Percentiles rank a stretch among this genome's conserved stretches.
Conservation (phyloP, 495 filamentous ascomycete genomes). For the Podospora australis region DNA sequence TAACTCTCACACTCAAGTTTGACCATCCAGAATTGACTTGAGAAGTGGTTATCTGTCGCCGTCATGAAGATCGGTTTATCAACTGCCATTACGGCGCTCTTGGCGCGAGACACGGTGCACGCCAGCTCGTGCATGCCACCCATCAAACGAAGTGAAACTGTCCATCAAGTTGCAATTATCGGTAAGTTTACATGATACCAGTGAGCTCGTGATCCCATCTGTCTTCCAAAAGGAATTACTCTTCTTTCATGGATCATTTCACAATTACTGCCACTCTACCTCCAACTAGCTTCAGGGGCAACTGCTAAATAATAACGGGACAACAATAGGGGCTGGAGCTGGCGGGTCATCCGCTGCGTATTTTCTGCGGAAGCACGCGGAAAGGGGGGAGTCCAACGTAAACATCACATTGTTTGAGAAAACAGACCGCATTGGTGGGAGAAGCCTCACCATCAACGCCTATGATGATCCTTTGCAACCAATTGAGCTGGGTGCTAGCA, state of each 20-base stretch:
- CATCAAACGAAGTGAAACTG: not conserved
- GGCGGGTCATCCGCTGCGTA: conserved; percentile 85
- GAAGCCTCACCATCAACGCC: conserved; percentile 80
- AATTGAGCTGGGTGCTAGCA: conserved; percentile 84
- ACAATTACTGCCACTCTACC: not conserved
- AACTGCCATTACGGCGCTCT: not conserved
- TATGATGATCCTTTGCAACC: conserved; percentile 63
- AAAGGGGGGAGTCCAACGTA: conserved; percentile 42
- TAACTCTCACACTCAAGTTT: not conserved
- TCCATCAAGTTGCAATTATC: conserved; percentile 40
- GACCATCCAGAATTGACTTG: not conserved
- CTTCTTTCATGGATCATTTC: too few relatives aligned
- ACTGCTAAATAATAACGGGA: too few relatives aligned
- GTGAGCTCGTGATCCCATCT: too few relatives aligned
- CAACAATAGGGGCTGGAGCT: conserved; percentile 81
- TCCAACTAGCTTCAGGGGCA: not conserved
- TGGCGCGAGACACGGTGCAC: not conserved
- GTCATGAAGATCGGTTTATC: not conserved
- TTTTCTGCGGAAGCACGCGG: conserved; percentile 64
- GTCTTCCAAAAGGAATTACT: too few relatives aligned
- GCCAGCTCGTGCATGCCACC: not conserved
- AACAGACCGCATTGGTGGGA: conserved; percentile 71
- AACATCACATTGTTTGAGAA: conserved; percentile 90
- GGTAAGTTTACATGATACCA: conserved; percentile 21
- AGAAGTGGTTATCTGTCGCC: not conserved